Evolutionary conservation across 768 basidiomycete species (phyloP), one percentile per base, ranked within the genome.

Genomic region (Termitomyces sp.): DNA sequence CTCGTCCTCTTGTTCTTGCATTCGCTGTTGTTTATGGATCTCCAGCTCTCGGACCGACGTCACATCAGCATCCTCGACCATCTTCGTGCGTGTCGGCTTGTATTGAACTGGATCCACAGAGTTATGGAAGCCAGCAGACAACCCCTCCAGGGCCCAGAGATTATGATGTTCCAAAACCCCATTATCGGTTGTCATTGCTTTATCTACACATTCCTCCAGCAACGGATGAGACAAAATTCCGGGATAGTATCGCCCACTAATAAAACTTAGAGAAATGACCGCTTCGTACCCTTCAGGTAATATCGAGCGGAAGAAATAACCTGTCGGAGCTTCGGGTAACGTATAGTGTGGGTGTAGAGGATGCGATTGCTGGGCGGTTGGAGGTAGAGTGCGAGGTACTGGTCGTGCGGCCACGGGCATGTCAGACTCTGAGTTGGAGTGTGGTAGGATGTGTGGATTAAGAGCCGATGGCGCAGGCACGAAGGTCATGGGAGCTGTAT

Each of bases 211-310:
- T 4, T 71, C 68, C 13, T 68, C 69, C 20, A 92, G 70, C 36
- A 85, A 73, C 1, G 88, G 88, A 64, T 91, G 88, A 22, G 74
- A 65, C 24, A 92, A 76, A 36, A 94, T 75, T 6, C 77, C 73
- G 5, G 91, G 88, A 66, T 94, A 94, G 68, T 94, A 94, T 55
- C 92, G 78, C 32, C 92, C 92, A 32, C 83, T 83, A 59, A 94
- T 77, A 47, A 91, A 73, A 36, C 83, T 81, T 42, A 92, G 75
- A 3, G 84, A 84, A n/a, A 91, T 61, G 20, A 88, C 79, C 16
- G 79, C 79, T 69, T 92, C 89, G 58, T 80, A 68, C 0, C 81
- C 86, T 7, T 82, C 73, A 2, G 75, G 65, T 14, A 91, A 75
- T 56, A 94, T 85, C 0, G 81, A 76, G 18, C 88, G 81, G 71